These are phyloP conservation scores for Lasiodiplodia hormozganensis DNA, from an alignment of 2,329 filamentous ascomycete genomes.

Conservation along the genomic window DNA sequence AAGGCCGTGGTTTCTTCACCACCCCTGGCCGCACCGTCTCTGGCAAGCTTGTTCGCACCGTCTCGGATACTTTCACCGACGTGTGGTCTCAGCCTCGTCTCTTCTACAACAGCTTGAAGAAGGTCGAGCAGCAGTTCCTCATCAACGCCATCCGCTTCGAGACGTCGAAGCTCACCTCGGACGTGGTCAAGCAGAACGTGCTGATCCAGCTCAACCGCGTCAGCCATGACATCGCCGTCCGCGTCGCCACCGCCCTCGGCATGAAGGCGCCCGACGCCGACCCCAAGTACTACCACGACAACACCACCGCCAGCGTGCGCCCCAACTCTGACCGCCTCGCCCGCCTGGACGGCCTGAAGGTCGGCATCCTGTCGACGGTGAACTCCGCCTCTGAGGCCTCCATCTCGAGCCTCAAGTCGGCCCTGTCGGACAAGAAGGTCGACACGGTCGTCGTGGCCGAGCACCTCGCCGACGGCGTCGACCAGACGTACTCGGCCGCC, in stretches of 20 bases:
- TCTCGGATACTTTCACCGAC: conserved; percentile 71
- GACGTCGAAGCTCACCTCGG: conserved; percentile 64
- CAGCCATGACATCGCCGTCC: conserved; percentile 69
- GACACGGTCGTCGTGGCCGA: conserved; percentile 68
- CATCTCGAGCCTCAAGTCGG: conserved; percentile 60
- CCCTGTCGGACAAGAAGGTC: conserved; percentile 60
- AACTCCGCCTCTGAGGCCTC: conserved; percentile 54
- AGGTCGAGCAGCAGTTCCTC: conserved; percentile 72
- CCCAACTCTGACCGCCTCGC: conserved; percentile 65
- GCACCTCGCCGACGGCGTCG: conserved; percentile 59
- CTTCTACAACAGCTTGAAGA: conserved; percentile 73
- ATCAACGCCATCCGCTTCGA: conserved; percentile 79
- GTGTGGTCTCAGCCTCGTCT: conserved; percentile 75
- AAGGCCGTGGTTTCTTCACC: conserved; percentile 74
- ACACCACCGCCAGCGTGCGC: conserved; percentile 67
- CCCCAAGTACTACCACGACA: conserved; percentile 70
- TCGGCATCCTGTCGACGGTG: conserved; percentile 67
- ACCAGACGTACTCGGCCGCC: conserved; percentile 69
- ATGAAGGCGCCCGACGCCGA: conserved; percentile 66
- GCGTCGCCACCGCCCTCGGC: conserved; percentile 69
- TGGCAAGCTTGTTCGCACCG: conserved; percentile 63
- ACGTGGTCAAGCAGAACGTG: conserved; percentile 68
- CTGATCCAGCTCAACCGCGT: conserved; percentile 73
- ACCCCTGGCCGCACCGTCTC: conserved; percentile 62
- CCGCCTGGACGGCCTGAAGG: conserved; percentile 67